A percentile compares a stretch with the other conserved stretches of the same genome.
phyloP scores from a whole-genome alignment of 495 filamentous ascomycete species.

The Penicillium coffeae region DNA sequence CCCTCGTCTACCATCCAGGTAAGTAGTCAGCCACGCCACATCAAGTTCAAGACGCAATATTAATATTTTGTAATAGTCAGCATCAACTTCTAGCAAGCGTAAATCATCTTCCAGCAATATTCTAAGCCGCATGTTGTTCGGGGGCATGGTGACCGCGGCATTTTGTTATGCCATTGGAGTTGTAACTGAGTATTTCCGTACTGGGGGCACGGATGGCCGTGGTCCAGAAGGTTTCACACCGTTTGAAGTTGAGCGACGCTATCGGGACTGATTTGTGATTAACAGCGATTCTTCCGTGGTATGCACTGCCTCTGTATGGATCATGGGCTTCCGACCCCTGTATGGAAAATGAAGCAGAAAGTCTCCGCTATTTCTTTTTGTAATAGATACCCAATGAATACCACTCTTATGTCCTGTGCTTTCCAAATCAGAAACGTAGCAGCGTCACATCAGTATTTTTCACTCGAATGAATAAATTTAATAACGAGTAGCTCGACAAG shows the following conservation, averaged over 20 bases:
- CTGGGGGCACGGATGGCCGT: slow-evolving; percentile 52
- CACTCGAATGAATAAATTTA: too few species aligned
- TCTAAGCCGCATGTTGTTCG: slow-evolving; percentile 50
- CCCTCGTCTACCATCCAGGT: slow-evolving; percentile 34
- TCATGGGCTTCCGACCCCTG: too few species aligned
- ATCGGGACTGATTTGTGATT: slow-evolving; percentile 6
- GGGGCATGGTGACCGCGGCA: slow-evolving; percentile 56
- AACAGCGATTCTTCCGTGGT: too few species aligned
- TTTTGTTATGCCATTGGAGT: slow-evolving; percentile 66
- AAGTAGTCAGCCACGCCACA: slow-evolving; percentile 52
- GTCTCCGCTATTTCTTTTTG: not conserved
- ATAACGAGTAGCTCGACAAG: too few species aligned
- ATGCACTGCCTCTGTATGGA: too few species aligned
- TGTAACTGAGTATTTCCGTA: slow-evolving; percentile 62
- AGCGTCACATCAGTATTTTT: too few species aligned
- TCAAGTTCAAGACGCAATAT: slow-evolving; percentile 45
- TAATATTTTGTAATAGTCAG: slow-evolving; percentile 12
- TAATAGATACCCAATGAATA: not conserved
- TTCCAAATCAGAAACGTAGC: not conserved
- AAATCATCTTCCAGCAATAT: slow-evolving; percentile 29
- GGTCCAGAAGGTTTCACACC: slow-evolving; percentile 51
- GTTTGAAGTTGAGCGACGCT: slow-evolving; percentile 42
- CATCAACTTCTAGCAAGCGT: slow-evolving; percentile 10
- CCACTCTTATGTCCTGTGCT: not conserved
- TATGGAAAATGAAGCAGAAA: too few species aligned